These are phyloP conservation scores for Thraustochytrium striatum DNA, from an alignment of 352 stramenopile genomes.

Conservation along the genomic window DNA sequence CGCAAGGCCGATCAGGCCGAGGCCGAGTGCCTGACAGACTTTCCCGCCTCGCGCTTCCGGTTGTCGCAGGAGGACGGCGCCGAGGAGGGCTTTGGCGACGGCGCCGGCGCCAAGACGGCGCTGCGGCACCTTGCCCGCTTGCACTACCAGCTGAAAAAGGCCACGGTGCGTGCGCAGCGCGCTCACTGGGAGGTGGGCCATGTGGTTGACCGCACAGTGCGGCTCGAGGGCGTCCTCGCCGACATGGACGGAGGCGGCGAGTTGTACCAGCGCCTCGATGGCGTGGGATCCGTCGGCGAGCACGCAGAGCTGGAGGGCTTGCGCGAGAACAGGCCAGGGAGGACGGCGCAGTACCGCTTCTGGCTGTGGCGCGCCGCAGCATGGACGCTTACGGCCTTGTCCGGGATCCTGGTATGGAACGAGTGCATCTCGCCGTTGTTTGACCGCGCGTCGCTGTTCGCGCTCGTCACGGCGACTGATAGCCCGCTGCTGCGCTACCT, in stretches of 20 bases:
- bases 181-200: conserved; percentile 31
- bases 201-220: conserved; percentile 48
- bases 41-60: neutral
- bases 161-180: conserved; percentile 45
- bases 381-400: conserved; percentile 47
- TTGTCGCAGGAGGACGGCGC: no score
- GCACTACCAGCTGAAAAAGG: conserved; percentile 56
- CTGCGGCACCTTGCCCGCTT: conserved; percentile 56
- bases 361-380: neutral
- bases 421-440: conserved; percentile 56
- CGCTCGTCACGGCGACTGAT: conserved; percentile 48
- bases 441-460: conserved; percentile 58
- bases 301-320: neutral
- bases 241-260: neutral
- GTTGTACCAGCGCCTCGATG: conserved; percentile 31
- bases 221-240: conserved; percentile 51
- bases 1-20: conserved; percentile 24
- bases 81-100: no score
- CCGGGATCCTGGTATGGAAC: conserved; percentile 57
- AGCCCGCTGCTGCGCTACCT: neutral
- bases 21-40: conserved; percentile 16
- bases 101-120: conserved; percentile 49
- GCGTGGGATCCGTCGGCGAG: neutral
- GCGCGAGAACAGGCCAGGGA: neutral
- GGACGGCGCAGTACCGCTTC: neutral